Evolutionary conservation across 257 asterid species (phyloP).

Genomic region (Penstemon newberryi): DNA sequence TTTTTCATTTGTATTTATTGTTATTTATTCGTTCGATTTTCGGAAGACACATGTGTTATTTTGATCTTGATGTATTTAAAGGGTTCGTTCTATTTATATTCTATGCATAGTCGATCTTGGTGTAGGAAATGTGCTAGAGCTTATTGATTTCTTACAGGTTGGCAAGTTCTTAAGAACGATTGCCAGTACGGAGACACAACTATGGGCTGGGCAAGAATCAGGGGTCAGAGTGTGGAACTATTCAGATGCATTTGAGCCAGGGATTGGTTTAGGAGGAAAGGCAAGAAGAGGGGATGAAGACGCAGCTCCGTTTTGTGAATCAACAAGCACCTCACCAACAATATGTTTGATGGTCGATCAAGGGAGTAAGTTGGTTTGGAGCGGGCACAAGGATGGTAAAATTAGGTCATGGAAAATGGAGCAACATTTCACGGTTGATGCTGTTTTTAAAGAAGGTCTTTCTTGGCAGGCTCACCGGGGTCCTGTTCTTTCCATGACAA

Average conservation of each 20-base stretch:
- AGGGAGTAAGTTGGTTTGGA: constrained; percentile 81
- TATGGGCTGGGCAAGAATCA: constrained; percentile 95
- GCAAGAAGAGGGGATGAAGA: constrained; percentile 92
- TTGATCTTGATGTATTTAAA: too few species aligned
- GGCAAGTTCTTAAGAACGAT: constrained; percentile 82
- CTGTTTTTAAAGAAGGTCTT: constrained; percentile 73
- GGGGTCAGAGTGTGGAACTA: constrained; percentile 93
- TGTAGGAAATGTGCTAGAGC: constrained; percentile 1
- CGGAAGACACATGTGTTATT: too few species aligned
- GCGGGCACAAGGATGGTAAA: constrained; percentile 95
- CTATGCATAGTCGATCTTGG: not conserved
- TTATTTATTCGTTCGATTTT: not conserved
- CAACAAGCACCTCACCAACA: constrained; percentile 63
- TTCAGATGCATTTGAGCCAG: constrained; percentile 69
- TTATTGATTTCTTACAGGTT: constrained; percentile 44
- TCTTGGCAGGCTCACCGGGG: constrained; percentile 94
- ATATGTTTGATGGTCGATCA: constrained; percentile 72
- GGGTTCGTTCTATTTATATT: not conserved
- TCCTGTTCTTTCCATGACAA: constrained; percentile 68
- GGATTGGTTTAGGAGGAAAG: constrained; percentile 62
- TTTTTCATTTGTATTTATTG: not conserved
- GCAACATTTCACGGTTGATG: constrained; percentile 52
- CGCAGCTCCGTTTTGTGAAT: constrained; percentile 84
- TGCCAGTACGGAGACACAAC: constrained; percentile 68
- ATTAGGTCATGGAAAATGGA: constrained; percentile 91